These are phyloP conservation scores for Vitis amurensis DNA, from an alignment of 164 flowering plant genomes.

Conservation along the genomic window DNA sequence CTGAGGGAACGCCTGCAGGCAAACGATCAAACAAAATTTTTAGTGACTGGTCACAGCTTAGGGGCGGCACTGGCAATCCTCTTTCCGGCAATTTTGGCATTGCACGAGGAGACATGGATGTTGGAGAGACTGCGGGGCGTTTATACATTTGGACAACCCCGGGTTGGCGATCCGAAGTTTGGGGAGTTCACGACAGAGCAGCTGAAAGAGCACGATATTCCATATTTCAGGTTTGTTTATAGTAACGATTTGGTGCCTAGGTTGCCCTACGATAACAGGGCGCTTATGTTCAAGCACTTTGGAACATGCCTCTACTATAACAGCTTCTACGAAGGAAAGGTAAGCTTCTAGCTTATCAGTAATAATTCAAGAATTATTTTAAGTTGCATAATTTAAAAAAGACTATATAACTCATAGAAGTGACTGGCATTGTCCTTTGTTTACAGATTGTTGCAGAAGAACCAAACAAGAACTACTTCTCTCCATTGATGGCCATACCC, in stretches of 20 bases:
- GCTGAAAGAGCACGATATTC: slow-evolving; percentile 14
- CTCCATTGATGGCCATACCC: slow-evolving; percentile 17
- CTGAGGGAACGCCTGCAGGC: slow-evolving; percentile 26
- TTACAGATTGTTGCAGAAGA: slow-evolving; percentile 44
- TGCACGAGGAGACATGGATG: slow-evolving; percentile 42
- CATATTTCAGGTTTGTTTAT: slow-evolving; percentile 52
- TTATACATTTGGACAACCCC: slow-evolving; percentile 68
- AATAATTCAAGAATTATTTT: neutral
- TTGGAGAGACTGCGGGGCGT: slow-evolving; percentile 46
- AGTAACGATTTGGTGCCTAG: slow-evolving; percentile 60
- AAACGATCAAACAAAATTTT: slow-evolving; percentile 31
- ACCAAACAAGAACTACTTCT: slow-evolving; percentile 57
- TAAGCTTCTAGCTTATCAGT: slow-evolving; percentile 9
- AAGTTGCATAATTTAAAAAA: no score
- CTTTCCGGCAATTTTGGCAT: slow-evolving; percentile 45
- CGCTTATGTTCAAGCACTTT: slow-evolving; percentile 52
- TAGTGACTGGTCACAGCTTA: slow-evolving; percentile 68
- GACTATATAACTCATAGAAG: no score
- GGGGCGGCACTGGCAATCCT: slow-evolving; percentile 68
- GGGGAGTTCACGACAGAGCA: slow-evolving; percentile 34
- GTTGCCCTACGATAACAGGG: slow-evolving; percentile 50
- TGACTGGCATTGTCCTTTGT: neutral
- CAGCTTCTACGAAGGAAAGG: slow-evolving; percentile 51
- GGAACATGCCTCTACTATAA: slow-evolving; percentile 56
- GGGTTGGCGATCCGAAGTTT: slow-evolving; percentile 58